Base-by-base conservation (phyloP, 2,329 filamentous ascomycete genomes). In the Aspergillus sp. region DNA sequence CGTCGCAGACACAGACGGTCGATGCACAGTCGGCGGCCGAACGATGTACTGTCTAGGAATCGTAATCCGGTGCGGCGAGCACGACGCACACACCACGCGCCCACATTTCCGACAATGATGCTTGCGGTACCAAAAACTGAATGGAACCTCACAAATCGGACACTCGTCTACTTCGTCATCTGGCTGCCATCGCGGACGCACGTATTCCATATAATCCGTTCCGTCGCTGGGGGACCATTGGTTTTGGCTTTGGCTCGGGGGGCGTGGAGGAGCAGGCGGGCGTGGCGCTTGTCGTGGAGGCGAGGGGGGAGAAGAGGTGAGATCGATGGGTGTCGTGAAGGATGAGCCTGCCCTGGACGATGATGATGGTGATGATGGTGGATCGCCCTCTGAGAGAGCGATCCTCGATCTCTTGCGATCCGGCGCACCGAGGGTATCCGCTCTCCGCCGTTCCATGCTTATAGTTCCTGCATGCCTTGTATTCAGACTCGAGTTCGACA, bases 101-200 rank as follows among this genome's bases (percentile, higher is more conserved):
- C 91, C 91, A 64, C 91, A 97, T 79, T 95, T 96, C 80, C 90
- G 82, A 76, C 91, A 97, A 65, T 97, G 91, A 70, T 97, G 91
- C 64, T 94, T 94, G 53, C 91, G 79, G 62, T 88, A 84, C 72
- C 89, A 88, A 58, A 95, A 85, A 63, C 81, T 87, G 63, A 97
- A 97, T 43, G 83, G 80, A 0, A 80, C 80, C 45, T 76, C 74
- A 64, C 91, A 97, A 49, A 96, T 95, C 2, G 90, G 88, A 65
- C 91, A 97, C 52, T 83, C 78, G 1, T 83, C 82, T 9, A 88
- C 89, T 57, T 94, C 89, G 3, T 79, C 76, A 67, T 97, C 91
- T 3, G 90, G 86, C 70, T 96, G 90, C 91, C 91, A 97, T 49
- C 77, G 76, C 1, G 90, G 90, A 37, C 90, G 70, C 15, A 78